Percentiles rank a stretch among this genome's conserved stretches.
These are phyloP conservation scores for Podospora pseudoanserina DNA, from an alignment of 495 filamentous ascomycete genomes.

Conservation along the genomic window DNA sequence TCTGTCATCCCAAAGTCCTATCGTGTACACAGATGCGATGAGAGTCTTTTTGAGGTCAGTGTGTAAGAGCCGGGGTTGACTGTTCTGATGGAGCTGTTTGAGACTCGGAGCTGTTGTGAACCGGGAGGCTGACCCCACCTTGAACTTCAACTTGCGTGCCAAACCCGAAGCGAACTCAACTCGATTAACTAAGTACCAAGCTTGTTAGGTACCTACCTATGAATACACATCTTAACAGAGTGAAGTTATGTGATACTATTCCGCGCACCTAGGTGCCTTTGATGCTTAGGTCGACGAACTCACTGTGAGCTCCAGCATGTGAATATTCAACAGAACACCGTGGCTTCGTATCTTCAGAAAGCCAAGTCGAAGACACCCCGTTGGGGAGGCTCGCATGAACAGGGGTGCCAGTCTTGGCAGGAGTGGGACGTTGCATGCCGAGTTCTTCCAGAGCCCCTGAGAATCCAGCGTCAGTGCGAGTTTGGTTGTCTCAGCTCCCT, in stretches of 20 bases:
- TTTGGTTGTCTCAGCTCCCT: background rate
- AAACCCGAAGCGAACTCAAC: background rate
- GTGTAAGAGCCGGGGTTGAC: background rate
- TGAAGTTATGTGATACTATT: no score
- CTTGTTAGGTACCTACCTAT: no score
- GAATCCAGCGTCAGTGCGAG: slow-evolving; percentile 9
- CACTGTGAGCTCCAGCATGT: no score
- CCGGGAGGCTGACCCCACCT: slow-evolving; percentile 8
- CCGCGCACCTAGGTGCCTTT: no score
- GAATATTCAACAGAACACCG: background rate
- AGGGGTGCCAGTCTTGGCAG: background rate
- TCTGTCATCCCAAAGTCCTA: background rate
- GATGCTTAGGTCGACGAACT: no score
- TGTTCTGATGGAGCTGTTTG: background rate
- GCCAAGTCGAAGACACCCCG: background rate
- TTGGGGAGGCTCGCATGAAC: background rate
- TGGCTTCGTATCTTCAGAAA: background rate
- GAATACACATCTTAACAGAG: no score
- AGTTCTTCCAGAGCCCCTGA: slow-evolving; percentile 7
- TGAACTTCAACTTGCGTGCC: background rate
- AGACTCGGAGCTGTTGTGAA: slow-evolving; percentile 9
- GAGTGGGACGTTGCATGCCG: background rate
- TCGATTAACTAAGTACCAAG: no score
- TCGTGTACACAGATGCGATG: no score
- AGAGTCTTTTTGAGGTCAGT: no score